Percentiles rank a stretch among this genome's conserved stretches.
These are phyloP conservation scores for Moesziomyces parantarcticus DNA, from an alignment of 1,284 basidiomycete species.

Conservation along the genomic window DNA sequence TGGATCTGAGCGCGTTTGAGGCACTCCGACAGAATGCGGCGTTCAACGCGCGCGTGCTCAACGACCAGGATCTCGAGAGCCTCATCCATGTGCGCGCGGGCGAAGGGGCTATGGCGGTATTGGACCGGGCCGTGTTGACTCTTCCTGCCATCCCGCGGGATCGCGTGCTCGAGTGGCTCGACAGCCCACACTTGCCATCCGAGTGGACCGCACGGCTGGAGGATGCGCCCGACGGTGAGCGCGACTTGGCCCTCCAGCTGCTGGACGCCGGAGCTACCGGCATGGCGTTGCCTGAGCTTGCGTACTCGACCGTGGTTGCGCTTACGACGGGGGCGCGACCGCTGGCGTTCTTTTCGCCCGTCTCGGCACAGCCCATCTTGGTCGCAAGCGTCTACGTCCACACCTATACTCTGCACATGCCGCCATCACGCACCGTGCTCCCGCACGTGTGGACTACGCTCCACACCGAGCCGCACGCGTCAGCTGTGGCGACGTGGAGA, in stretches of 20 bases:
- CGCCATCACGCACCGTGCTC: neutral
- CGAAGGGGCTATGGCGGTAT: slow-evolving; percentile 1
- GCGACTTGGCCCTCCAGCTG: neutral
- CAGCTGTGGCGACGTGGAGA: no score
- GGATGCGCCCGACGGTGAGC: slow-evolving; percentile 2
- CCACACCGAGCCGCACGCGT: neutral
- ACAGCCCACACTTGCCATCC: neutral
- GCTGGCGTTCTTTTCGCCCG: slow-evolving; percentile 24
- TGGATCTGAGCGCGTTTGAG: slow-evolving; percentile 24
- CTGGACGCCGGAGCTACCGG: neutral
- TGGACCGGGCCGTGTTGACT: slow-evolving; percentile 6
- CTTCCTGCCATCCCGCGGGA: slow-evolving; percentile 20
- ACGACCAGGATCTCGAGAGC: slow-evolving; percentile 46
- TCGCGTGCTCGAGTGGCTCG: slow-evolving; percentile 18
- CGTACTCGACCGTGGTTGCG: neutral
- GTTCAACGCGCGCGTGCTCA: slow-evolving; percentile 42
- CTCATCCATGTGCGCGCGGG: slow-evolving; percentile 9
- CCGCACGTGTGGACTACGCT: slow-evolving; percentile 40
- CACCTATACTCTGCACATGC: slow-evolving; percentile 7
- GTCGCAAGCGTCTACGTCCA: slow-evolving; percentile 10
- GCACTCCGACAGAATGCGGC: slow-evolving; percentile 25
- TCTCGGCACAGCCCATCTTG: slow-evolving; percentile 1
- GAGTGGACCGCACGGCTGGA: neutral
- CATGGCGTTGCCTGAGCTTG: neutral
- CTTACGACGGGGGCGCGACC: slow-evolving; percentile 9